Evolutionary conservation across 805 yeast genomes (phyloP), one percentile per base, ranked within the genome.

Genomic region (Metschnikowia lachancei): DNA sequence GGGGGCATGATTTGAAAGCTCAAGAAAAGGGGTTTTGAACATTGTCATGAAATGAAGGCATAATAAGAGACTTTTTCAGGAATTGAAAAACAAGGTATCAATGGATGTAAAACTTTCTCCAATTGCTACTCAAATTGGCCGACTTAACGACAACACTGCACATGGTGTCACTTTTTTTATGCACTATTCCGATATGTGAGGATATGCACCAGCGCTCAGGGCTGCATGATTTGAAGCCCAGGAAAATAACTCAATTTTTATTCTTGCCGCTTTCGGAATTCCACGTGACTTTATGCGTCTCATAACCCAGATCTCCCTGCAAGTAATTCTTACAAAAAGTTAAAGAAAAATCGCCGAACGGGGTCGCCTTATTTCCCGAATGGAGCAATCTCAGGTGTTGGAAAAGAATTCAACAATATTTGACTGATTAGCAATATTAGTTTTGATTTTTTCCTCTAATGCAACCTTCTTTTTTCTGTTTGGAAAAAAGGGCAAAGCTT

Each of bases 211-310:
- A 3, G 41, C 40, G 16, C 16, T 10, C 5, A 18, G n/a, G 29
- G 13, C 12, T 42, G 40, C 45, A 42, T 29, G 39, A 36, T 36
- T 36, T 36, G 35, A 28, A 36, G 46, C 41, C 38, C 32, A 33
- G 26, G 24, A 31, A 33, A 37, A 24, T 28, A n/a, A 24, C 42
- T 43, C 46, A 43, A 43, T 24, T 32, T 37, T 43, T 43, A 24
- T 38, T 37, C 31, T 32, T 43, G 33, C 46, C 46, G 8, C 13
- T 32, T 43, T 12, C 13, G 35, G 41, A 12, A 22, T 10, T 13
- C n/a, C 41, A 32, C 46, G 41, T 43, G 46, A 26, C 24, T n/a
- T 24, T 12, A 10, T 4, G 19, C 24, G n/a, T 14, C 17, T 31
- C 37, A 29, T 36, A 43, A 35, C 35, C 22, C 12, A 12, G 14